phyloP scores from a whole-genome alignment of 192 early-diverging fungal species.

The Oehlia diaphana region DNA sequence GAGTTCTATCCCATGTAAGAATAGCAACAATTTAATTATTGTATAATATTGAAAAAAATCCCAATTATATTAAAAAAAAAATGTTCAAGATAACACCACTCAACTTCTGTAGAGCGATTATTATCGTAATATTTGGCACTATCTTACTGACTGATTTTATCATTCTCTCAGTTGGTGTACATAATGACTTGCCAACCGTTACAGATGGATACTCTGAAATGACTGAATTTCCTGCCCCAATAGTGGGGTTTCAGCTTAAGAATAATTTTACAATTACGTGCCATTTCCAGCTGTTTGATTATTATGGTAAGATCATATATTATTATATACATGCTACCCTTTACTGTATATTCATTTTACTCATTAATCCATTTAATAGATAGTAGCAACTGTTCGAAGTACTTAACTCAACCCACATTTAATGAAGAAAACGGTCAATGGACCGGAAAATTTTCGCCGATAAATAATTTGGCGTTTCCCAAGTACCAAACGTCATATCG shows the following conservation, averaged over 20 bases:
- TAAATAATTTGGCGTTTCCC: background rate
- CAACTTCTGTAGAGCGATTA: too few species aligned
- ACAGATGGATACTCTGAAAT: background rate
- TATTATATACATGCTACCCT: background rate
- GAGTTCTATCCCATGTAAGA: too few species aligned
- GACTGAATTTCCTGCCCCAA: background rate
- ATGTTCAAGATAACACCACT: too few species aligned
- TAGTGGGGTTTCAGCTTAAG: background rate
- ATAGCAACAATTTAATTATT: too few species aligned
- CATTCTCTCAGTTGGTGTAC: background rate
- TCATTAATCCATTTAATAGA: background rate
- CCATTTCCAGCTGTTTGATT: background rate
- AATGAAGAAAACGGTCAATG: background rate
- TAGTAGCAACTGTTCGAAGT: background rate
- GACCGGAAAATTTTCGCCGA: constrained; percentile 1
- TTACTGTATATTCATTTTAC: background rate
- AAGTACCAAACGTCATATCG: background rate
- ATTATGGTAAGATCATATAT: background rate
- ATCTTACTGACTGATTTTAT: background rate
- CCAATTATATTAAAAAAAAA: too few species aligned
- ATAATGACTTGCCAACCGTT: background rate
- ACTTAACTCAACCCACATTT: background rate
- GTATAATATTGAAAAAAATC: too few species aligned
- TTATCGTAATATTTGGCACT: background rate
- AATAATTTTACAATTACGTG: background rate